Percentiles rank a stretch among this genome's conserved stretches.
These are phyloP conservation scores for Paraphoma sp. DNA, from an alignment of 2,329 filamentous ascomycete species.

Conservation along the genomic window DNA sequence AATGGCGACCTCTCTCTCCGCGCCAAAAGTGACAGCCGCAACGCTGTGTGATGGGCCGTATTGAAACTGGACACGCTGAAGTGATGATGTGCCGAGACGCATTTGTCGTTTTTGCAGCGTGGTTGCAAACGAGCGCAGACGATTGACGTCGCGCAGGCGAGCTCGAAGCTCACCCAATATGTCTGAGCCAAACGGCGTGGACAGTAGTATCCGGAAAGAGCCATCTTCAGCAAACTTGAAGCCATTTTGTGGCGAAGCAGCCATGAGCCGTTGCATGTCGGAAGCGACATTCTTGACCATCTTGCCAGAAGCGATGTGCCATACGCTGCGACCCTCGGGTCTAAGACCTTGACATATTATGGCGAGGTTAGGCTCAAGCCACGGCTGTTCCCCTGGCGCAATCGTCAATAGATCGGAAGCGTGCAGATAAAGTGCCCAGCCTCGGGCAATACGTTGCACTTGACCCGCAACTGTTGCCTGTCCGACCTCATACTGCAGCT, in stretches of 20 bases:
- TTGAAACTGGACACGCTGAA: conserved; percentile 67
- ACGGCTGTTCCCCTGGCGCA: conserved; percentile 28
- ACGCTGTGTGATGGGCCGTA: conserved; percentile 63
- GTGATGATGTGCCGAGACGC: conserved; percentile 66
- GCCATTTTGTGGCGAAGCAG: conserved; percentile 61
- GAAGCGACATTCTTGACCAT: conserved; percentile 44
- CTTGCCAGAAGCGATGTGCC: conserved; percentile 50
- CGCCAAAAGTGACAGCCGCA: conserved; percentile 65
- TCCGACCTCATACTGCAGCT: conserved; percentile 25
- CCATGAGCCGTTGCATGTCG: conserved; percentile 48
- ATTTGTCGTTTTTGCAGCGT: conserved; percentile 65
- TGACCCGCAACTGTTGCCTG: conserved; percentile 8
- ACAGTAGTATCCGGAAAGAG: conserved; percentile 68
- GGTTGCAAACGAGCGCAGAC: conserved; percentile 73
- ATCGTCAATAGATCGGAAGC: conserved; percentile 34
- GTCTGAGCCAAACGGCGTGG: conserved; percentile 64
- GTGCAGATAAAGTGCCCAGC: conserved; percentile 38
- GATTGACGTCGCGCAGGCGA: conserved; percentile 71
- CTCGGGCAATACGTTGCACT: conserved; percentile 16
- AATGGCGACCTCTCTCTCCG: conserved; percentile 59
- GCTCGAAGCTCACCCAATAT: conserved; percentile 65
- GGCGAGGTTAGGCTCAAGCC: conserved; percentile 36
- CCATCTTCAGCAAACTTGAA: conserved; percentile 69
- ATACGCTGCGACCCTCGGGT: conserved; percentile 36
- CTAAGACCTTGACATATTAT: conserved; percentile 43